A percentile compares a stretch with the other conserved stretches of the same genome.
Conservation (phyloP, 768 basidiomycete genomes). For the Gelatoporia subvermispora region DNA sequence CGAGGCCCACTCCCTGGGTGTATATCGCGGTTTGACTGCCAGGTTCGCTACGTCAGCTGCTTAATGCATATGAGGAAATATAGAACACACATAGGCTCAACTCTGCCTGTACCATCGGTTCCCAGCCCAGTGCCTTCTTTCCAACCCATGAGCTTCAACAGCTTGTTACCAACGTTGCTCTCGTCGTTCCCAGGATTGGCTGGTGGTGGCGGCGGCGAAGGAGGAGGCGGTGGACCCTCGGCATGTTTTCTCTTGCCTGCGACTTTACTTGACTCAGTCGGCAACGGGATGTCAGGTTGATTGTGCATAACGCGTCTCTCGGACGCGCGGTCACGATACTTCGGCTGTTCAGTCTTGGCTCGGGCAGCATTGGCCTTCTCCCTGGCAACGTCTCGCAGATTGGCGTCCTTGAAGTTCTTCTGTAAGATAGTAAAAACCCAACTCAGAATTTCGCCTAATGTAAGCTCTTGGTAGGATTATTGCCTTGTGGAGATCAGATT, state of each 20-base stretch:
- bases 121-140: slow-evolving; percentile 86
- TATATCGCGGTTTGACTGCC: slow-evolving; percentile 79
- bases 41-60: background rate
- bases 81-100: slow-evolving; percentile 75
- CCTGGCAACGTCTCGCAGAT: slow-evolving; percentile 66
- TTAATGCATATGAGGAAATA: slow-evolving; percentile 1
- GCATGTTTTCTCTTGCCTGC: slow-evolving; percentile 42
- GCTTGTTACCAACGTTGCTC: slow-evolving; percentile 84
- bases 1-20: slow-evolving; percentile 82
- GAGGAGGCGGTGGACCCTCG: slow-evolving; percentile 58
- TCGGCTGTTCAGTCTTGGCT: slow-evolving; percentile 49
- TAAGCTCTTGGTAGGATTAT: slow-evolving; percentile 20
- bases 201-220: slow-evolving; percentile 57
- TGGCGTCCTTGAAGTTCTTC: slow-evolving; percentile 81
- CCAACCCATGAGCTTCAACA: slow-evolving; percentile 99
- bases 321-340: slow-evolving; percentile 93
- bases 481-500: slow-evolving; percentile 95
- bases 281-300: slow-evolving; percentile 80
- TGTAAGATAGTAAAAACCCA: slow-evolving; percentile 28
- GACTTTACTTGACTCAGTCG: slow-evolving; percentile 24
- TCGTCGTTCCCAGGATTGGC: slow-evolving; percentile 75
- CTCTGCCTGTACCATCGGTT: slow-evolving; percentile 72
- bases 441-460: background rate
- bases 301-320: slow-evolving; percentile 89
- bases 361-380: slow-evolving; percentile 52